Evolutionary conservation across 2,329 filamentous ascomycete species (phyloP), one percentile per base, ranked within the genome.

Genomic region (Stagonosporopsis rhizophila): DNA sequence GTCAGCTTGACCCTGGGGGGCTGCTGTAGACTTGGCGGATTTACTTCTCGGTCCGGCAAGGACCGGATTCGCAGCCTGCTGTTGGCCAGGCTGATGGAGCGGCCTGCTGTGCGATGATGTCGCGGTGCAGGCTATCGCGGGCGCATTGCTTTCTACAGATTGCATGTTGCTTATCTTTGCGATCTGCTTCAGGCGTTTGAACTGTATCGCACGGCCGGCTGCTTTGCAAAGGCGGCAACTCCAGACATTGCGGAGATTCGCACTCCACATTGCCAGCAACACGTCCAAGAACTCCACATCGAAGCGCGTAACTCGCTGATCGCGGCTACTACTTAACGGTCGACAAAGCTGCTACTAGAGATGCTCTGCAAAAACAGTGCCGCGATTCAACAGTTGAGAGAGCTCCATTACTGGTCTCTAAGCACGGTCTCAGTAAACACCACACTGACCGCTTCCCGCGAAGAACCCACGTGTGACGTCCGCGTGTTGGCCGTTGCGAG

Each of bases 51-150:
- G 55, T 44, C 55, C 49, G 48, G 48, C 32, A 44, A 41, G 49
- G 38, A 44, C 44, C 30, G 38, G 44, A 39, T 15, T 20, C 35
- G n/a, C 45, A 45, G 40, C 49, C 28, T 54, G 52, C 32, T 49
- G 52, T 49, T 55, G 52, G 52, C 42, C 42, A 47, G 37, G 17
- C 30, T 45, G 34, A 40, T 34, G 40, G 45, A 40, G 47, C 48
- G 22, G 48, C 47, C 14, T 22, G 42, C 35, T 45, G 56, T 42
- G 25, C 32, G 22, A 59, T 52, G 56, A 59, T 59, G 52, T 59
- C 35, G 35, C 23, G 19, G 14, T 28, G 51, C 51, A 59, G 51
- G 45, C 19, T 49, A 44, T 48, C 48, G 32, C 37, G 44, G 38
- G 32, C 37, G 39, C 47, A 44, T 34, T n/a, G 42, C 41, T 42